Evolutionary conservation across 306 rosid species (phyloP).

Genomic region (Clitoria ternatea): DNA sequence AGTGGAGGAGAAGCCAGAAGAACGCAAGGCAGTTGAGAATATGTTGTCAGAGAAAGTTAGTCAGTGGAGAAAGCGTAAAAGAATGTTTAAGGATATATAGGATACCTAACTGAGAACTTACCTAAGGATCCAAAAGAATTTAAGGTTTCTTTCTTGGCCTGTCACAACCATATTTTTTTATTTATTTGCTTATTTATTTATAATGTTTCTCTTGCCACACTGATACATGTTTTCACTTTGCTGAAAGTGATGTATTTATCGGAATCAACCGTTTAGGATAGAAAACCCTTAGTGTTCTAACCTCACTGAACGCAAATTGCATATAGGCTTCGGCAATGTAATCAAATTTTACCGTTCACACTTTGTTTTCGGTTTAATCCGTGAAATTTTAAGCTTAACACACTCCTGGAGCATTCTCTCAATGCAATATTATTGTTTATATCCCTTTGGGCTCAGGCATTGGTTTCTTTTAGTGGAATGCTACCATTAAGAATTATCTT

Average conservation of each 20-base stretch:
- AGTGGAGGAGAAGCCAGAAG: slow-evolving; percentile 81
- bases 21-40: slow-evolving; percentile 58
- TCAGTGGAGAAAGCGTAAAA: slow-evolving; percentile 91
- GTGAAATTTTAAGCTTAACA: not conserved
- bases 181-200: not conserved
- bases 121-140: slow-evolving; percentile 83
- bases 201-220: slow-evolving; percentile 1
- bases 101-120: slow-evolving; percentile 87
- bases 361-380: slow-evolving; percentile 8
- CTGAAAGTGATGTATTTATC: slow-evolving; percentile 57
- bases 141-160: slow-evolving; percentile 41
- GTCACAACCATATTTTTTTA: not conserved
- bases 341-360: not conserved
- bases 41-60: slow-evolving; percentile 43
- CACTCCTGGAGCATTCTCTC: slow-evolving; percentile 11
- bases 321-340: slow-evolving; percentile 9
- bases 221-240: slow-evolving; percentile 11
- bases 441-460: not conserved
- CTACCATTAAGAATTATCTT: not conserved
- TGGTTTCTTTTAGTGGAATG: not conserved
- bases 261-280: slow-evolving; percentile 8
- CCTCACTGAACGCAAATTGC: slow-evolving; percentile 16
- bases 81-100: slow-evolving; percentile 93
- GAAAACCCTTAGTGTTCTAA: slow-evolving; percentile 20
- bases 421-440: slow-evolving; percentile 24